Base-by-base conservation (phyloP, 768 basidiomycete genomes). In the Arthromyces matolae region DNA sequence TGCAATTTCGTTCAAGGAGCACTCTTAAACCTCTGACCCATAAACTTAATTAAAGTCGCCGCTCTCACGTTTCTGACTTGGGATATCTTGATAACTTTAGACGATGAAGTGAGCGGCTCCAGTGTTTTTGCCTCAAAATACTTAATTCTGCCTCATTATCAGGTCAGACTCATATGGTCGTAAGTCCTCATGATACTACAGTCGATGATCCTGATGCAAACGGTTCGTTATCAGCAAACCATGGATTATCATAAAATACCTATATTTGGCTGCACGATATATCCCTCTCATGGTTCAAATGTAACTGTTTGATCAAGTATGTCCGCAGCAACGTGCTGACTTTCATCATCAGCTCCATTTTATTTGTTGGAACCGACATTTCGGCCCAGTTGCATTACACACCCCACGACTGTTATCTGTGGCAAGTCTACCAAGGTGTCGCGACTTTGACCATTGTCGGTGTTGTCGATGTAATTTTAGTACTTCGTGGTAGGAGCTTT, bases 121-220 rank as follows among this genome's bases (percentile, higher is more conserved):
- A 12, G 16, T 12, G 37, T 19, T 12, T n/a, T 38, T 25, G n/a
- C 28, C n/a, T 5, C 7, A 42, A 13, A 27, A 16, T 20, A 34
- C 25, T 32, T 18, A 16, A 27, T 23, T 22, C 27, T 49, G 24
- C 49, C 29, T 8, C 28, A 10, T 16, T 27, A 27, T 29, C 27
- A 72, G 71, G 64, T 72, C 38, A 60, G 62, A 44, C 60, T 64
- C 40, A 66, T 75, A 4, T 75, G 73, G 72, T 64, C 70, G 71
- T 72, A 49, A 59, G 71, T 64, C 7, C 16, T 32, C 3, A 45
- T 33, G 25, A 20, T 31, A n/a, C 20, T 12, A 23, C 23, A 41
- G 23, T 31, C 13, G 33, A 16, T 19, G 22, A 37, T 19, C 19
- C n/a, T 27, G 23, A 28, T n/a, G n/a, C 16, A 43, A 25, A 14